These are phyloP conservation scores for Candida yuanshanica DNA, from an alignment of 805 yeast species.

Conservation along the genomic window DNA sequence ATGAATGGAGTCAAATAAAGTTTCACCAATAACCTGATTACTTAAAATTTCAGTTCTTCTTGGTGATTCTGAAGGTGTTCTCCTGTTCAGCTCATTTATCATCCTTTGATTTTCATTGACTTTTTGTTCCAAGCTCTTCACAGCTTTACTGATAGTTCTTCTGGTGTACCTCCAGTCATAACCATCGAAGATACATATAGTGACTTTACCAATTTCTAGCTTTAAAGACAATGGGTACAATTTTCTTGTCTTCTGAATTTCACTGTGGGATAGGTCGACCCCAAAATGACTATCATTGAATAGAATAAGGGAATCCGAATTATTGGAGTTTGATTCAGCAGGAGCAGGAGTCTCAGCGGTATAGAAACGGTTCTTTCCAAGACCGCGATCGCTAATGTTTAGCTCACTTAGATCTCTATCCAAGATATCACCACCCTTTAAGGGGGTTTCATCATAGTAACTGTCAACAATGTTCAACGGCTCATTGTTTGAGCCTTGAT, in stretches of 20 bases:
- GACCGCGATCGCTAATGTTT: conserved; percentile 11
- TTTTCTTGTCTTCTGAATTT: background rate
- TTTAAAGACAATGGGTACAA: conserved; percentile 14
- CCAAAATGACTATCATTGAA: conserved; percentile 24
- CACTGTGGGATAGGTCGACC: conserved; percentile 1
- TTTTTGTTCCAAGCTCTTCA: conserved; percentile 52
- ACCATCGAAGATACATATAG: conserved; percentile 70
- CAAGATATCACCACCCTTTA: conserved; percentile 18
- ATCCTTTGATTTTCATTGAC: conserved; percentile 26
- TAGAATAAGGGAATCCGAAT: conserved; percentile 17
- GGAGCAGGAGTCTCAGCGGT: background rate
- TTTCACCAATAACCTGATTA: conserved; percentile 46
- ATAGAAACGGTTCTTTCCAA: conserved; percentile 15
- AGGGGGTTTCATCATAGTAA: conserved; percentile 11
- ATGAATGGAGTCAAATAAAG: conserved; percentile 75
- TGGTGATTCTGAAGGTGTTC: conserved; percentile 1
- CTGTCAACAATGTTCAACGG: conserved; percentile 21
- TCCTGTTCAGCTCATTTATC: conserved; percentile 4
- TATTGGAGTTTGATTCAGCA: conserved; percentile 8
- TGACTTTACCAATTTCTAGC: conserved; percentile 31
- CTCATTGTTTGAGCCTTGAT: conserved; percentile 2
- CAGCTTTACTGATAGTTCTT: conserved; percentile 55
- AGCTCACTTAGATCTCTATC: conserved; percentile 27
- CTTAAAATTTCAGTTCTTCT: conserved; percentile 7
- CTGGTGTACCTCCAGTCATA: conserved; percentile 87